phyloP scores from a whole-genome alignment of 257 asterid genomes.

The Ehretia macrophylla region DNA sequence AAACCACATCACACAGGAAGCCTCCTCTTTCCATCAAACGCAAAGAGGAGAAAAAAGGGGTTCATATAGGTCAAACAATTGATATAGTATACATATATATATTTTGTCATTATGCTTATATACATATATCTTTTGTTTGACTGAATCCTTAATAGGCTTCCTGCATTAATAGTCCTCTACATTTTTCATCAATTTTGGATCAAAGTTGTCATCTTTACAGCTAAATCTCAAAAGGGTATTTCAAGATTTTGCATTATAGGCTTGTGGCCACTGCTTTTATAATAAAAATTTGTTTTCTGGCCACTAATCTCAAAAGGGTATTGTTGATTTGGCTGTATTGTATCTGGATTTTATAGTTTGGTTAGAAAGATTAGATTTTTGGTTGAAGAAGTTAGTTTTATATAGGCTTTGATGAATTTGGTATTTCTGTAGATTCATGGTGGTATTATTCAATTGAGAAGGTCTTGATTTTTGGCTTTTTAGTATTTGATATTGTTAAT shows the following conservation, averaged over 20 bases:
- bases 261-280: background rate
- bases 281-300: background rate
- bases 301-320: background rate
- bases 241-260: background rate
- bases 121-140: background rate
- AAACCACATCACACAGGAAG: background rate
- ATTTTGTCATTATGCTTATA: background rate
- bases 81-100: background rate
- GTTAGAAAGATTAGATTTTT: background rate
- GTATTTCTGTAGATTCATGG: background rate
- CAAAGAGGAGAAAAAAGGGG: background rate
- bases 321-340: background rate
- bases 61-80: background rate
- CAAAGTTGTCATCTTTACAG: slow-evolving; percentile 3
- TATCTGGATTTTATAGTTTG: background rate
- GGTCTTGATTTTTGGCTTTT: background rate
- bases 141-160: background rate
- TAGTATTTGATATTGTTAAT: background rate
- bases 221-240: background rate
- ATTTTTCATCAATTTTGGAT: background rate
- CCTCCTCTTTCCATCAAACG: background rate
- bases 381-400: background rate
- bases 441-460: background rate
- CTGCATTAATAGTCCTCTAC: no score
- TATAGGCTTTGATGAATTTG: background rate